Conservation (phyloP, 2,329 filamentous ascomycete species). For the Monosporascus sp. region DNA sequence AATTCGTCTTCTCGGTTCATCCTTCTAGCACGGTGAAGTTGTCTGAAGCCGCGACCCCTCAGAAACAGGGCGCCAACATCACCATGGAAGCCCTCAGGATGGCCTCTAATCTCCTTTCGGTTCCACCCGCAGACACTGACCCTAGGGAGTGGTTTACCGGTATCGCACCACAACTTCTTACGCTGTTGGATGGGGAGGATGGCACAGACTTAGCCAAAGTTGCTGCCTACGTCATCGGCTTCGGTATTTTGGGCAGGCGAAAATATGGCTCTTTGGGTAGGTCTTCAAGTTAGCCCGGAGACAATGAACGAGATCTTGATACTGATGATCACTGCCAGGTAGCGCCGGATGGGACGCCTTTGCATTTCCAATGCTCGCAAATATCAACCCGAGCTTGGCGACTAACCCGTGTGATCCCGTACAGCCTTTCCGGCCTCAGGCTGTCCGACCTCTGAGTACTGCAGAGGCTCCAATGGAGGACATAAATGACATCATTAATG, state of each 20-base stretch:
- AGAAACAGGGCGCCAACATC: constrained; percentile 57
- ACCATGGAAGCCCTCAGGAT: constrained; percentile 64
- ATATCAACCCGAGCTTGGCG: constrained; percentile 38
- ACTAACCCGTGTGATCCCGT: no score
- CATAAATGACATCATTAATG: constrained; percentile 37
- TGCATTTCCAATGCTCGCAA: constrained; percentile 50
- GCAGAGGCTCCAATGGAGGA: constrained; percentile 11
- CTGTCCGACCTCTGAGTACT: no score
- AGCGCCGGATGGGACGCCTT: constrained; percentile 58
- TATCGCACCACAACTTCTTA: constrained; percentile 56
- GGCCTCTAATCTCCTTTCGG: constrained; percentile 56
- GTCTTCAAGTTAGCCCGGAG: constrained; percentile 8
- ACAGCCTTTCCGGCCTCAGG: no score
- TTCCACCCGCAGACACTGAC: constrained; percentile 49
- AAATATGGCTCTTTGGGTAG: constrained; percentile 58
- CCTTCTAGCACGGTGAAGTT: constrained; percentile 42
- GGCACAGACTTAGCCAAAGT: constrained; percentile 54
- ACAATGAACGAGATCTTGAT: constrained; percentile 7
- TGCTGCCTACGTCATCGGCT: constrained; percentile 58
- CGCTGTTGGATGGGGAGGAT: constrained; percentile 55
- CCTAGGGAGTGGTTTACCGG: constrained; percentile 55
- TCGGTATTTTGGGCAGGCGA: constrained; percentile 61
- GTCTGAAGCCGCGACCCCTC: constrained; percentile 37
- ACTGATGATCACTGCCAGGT: constrained; percentile 29
- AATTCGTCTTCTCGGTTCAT: constrained; percentile 67